Base-by-base conservation (phyloP, 2,329 filamentous ascomycete species). In the Aspergillus versicolor region DNA sequence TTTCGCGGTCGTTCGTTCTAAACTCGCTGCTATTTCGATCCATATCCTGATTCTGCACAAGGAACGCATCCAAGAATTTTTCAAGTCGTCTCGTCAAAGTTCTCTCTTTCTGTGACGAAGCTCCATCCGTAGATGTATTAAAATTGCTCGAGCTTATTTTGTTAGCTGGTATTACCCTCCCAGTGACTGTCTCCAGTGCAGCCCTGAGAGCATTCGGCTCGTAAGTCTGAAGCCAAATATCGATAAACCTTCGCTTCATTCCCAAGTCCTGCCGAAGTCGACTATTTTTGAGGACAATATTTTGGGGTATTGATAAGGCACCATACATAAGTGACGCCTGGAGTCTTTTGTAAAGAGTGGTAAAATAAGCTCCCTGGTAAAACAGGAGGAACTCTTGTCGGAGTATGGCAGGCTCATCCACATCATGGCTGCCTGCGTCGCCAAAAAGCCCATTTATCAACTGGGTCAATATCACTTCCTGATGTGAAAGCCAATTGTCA, bases 401-500 rank as follows among this genome's bases (percentile, higher is more conserved):
- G 40, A 84, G 63, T 13, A 52, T 48, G 46, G 67, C 57, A n/a
- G 64, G 55, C 22, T 70, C 63, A 64, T 70, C 69, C 27, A 50
- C 47, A 30, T 48, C 30, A 5, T 60, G 57, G 3, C 60, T 52
- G 51, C 58, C 57, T 0, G 73, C 69, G 4, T 75, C 67, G 37
- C 78, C 70, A 62, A 86, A 84, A 47, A 86, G 71, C 13, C 75
- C 74, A 67, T 88, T 88, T 46, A 84, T 68, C 6, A 87, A 73
- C 65, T 87, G 84, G 0, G 83, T 83, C 44, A 88, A 80, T 38
- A 83, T 81, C 21, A 82, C 73, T 65, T 88, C 85, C 65, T 88
- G 84, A 59, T 87, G 81, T 12, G 75, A 77, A 38, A 88, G 79
- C 84, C 85, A 88, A 55, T 81, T 77, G 45, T 87, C 84, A 64